Evolutionary conservation across 208 protist species (phyloP), one percentile per base, ranked within the genome.

Genomic region (Crithidia fasciculata): DNA sequence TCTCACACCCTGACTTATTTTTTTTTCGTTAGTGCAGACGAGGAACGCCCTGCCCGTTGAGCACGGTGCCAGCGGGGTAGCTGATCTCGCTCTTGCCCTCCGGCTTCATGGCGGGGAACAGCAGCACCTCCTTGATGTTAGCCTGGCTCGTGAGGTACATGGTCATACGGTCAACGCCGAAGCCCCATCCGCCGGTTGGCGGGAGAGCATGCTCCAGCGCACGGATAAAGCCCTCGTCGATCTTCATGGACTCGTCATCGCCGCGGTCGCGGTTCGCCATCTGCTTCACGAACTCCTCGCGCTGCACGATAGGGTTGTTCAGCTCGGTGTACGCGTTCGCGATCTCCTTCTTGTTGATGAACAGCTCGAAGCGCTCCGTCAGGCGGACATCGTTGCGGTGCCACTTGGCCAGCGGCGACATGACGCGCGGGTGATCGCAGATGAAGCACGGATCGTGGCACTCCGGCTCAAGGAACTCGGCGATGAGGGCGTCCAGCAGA

Each of bases 261-360:
- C 99, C 98, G 70, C 95, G 91, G 65, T 92, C 92, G 41, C 93
- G 92, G 77, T 97, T 89, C 54, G 89, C 85, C 58, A 95, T 87
- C 88, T 99, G 99, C 63, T 95, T 96, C 56, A 91, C 78, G 78
- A 99, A 99, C 69, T 98, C 93, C 54, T 99, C 90, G 16, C 99
- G 83, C 92, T 99, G 99, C 40, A 99, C 93, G 41, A 99, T 84
- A 50, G 99, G 99, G 84, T 99, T 98, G 91, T 99, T 99, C 59
- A 99, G 91, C 94, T 99, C 99, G 5, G 99, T 99, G 92, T 99
- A 99, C 45, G 99, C 98, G 71, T 99, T 99, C 75, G 85, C 96
- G 47, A 99, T 75, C 85, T 99, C 99, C 83, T 98, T 98, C 73
- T 93, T 95, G 68, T 95, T 96, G 10, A 99, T 91, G 69, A 99